These are phyloP conservation scores for Fusarium abutilonis DNA, from an alignment of 2,329 filamentous ascomycete species.

Conservation along the genomic window DNA sequence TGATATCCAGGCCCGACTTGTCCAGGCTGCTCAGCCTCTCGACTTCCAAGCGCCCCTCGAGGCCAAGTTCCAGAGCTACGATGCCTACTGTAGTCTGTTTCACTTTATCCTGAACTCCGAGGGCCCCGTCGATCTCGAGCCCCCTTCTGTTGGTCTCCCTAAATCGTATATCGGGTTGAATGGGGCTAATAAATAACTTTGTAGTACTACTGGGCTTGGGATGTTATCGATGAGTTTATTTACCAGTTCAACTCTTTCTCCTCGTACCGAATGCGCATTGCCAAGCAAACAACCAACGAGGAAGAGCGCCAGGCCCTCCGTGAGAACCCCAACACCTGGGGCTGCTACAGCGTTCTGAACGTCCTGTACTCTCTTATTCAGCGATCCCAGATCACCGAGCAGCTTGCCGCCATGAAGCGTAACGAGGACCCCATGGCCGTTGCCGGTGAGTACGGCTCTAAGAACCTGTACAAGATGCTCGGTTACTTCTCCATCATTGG, in stretches of 20 bases:
- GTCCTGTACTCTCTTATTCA: constrained; percentile 99
- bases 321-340: constrained; percentile 99
- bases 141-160: constrained; percentile 80
- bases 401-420: constrained; percentile 92
- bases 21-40: constrained; percentile 90
- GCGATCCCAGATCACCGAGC: constrained; percentile 96
- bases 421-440: constrained; percentile 89
- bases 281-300: constrained; percentile 82
- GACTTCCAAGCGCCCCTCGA: constrained; percentile 96
- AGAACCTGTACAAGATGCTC: constrained; percentile 96
- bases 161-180: constrained; percentile 17
- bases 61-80: constrained; percentile 98
- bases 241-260: constrained; percentile 99
- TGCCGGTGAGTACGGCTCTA: constrained; percentile 93
- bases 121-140: constrained; percentile 96
- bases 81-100: constrained; percentile 99
- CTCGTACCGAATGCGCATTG: constrained; percentile 92
- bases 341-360: constrained; percentile 99
- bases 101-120: constrained; percentile 99
- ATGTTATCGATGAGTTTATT: constrained; percentile 99
- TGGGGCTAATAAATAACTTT: constrained; percentile 34
- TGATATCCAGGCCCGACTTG: constrained; percentile 92
- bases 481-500: constrained; percentile 99
- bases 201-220: constrained; percentile 99
- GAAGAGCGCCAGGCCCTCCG: constrained; percentile 92